Conservation (phyloP, 495 filamentous ascomycete species). For the Hypoxylon intermedium region DNA sequence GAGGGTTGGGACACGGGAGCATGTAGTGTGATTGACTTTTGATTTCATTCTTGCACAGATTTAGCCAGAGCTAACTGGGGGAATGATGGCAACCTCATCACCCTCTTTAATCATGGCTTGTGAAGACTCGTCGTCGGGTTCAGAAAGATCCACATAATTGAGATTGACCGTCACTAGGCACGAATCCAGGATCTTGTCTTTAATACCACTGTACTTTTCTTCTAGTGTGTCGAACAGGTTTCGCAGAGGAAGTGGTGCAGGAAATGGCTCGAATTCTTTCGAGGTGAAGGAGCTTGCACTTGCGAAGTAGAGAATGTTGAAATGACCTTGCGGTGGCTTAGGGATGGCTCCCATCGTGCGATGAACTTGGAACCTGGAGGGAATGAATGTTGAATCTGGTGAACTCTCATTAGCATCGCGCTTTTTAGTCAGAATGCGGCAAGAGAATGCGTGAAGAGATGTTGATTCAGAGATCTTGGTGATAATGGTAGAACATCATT, state of each 20-base stretch:
- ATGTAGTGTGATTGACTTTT: conserved; percentile 4
- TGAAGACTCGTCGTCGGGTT: conserved; percentile 44
- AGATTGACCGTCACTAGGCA: conserved; percentile 87
- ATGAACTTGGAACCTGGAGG: not conserved
- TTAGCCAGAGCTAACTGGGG: conserved; percentile 88
- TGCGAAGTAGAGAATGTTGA: conserved; percentile 89
- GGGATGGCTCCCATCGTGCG: conserved; percentile 42
- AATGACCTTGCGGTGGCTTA: conserved; percentile 62
- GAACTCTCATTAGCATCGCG: conserved; percentile 27
- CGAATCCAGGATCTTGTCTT: conserved; percentile 70
- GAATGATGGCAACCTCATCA: conserved; percentile 94
- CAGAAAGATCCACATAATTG: conserved; percentile 79
- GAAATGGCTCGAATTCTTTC: conserved; percentile 72
- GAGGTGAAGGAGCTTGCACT: conserved; percentile 74
- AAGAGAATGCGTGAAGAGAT: conserved; percentile 26
- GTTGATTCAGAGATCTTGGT: conserved; percentile 68
- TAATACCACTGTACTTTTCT: conserved; percentile 79
- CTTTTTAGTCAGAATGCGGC: conserved; percentile 11
- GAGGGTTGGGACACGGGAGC: not conserved
- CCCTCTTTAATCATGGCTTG: conserved; percentile 70
- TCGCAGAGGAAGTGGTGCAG: conserved; percentile 72
- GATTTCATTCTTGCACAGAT: not conserved
- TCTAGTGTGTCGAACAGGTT: conserved; percentile 78
- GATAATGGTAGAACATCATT: conserved; percentile 57
- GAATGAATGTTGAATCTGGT: not conserved